Conservation (phyloP, 345 rosid genomes). For the Citrus trifoliata region DNA sequence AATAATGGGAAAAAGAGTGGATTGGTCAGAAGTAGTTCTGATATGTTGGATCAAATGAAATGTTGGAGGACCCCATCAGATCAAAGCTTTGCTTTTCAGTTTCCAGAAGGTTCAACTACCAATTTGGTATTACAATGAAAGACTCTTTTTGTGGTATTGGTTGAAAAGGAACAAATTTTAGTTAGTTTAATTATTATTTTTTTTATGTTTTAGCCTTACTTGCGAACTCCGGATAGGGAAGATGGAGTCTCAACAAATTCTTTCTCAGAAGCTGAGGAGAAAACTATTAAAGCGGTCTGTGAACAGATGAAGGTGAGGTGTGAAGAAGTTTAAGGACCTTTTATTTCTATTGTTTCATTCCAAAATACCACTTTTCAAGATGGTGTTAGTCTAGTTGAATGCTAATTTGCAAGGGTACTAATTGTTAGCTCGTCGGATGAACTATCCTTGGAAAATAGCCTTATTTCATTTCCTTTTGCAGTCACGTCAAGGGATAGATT, state of each 20-base stretch:
- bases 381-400: not conserved
- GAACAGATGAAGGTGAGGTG: slow-evolving; percentile 45
- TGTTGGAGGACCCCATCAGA: slow-evolving; percentile 15
- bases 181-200: not conserved
- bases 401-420: not conserved
- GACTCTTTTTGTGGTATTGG: not conserved
- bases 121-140: slow-evolving; percentile 32
- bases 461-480: slow-evolving; percentile 26
- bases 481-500: slow-evolving; percentile 34
- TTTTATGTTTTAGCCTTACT: slow-evolving; percentile 25
- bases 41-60: slow-evolving; percentile 12
- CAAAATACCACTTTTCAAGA: not conserved
- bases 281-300: slow-evolving; percentile 33
- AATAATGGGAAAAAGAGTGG: slow-evolving; percentile 17
- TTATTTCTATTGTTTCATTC: not conserved
- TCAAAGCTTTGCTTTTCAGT: slow-evolving; percentile 13
- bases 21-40: slow-evolving; percentile 15
- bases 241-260: slow-evolving; percentile 35
- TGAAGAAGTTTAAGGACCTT: slow-evolving; percentile 5
- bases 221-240: slow-evolving; percentile 25
- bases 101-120: slow-evolving; percentile 25
- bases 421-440: not conserved
- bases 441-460: not conserved
- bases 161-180: not conserved
- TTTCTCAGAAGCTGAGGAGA: slow-evolving; percentile 48